Base-by-base conservation (phyloP, 345 rosid species). In the Melaleuca alternifolia region DNA sequence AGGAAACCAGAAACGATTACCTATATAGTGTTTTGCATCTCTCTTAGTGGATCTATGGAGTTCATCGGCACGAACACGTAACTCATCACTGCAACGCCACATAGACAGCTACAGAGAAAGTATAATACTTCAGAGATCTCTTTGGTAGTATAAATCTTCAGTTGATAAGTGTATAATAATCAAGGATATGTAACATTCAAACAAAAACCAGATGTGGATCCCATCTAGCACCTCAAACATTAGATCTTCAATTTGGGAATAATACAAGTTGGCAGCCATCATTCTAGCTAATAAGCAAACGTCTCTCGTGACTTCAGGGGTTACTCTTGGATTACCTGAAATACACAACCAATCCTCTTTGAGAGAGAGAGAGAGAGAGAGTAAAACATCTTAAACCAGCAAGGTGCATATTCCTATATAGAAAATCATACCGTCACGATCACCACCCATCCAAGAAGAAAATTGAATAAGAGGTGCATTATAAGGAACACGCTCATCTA, bases 361-460 rank as follows among this genome's bases (percentile, higher is more conserved):
- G 9, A n/a, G 86, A 41, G 11, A 56, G 21, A n/a, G 1, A 33
- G 50, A 50, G 28, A 21, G 83, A 23, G 26, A 65, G 37, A 54
- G 10, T 2, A 21, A 15, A 54, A 52, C 48, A 20, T 75, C 18
- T 54, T 84, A 37, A 51, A 76, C 33, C 57, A 71, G n/a, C 61
- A 81, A 76, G 21, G 48, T 2, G 37, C 26, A 62, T 59, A 48
- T 26, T n/a, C 57, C 54, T 23, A 48, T 51, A 53, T 30, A 56
- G 79, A 88, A 85, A 84, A 89, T 71, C 89, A 30, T 91, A 97
- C 99, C 99, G 91, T 98, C 99, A 86, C 99, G 99, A 89, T 98
- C 99, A 65, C 99, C 99, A 37, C 99, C 99, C 99, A 98, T 97
- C 99, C 99, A 98, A 28, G 99, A 98, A 84, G 99, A 96, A 91